These are phyloP conservation scores for Iris macrosiphon DNA, from an alignment of 106 monocot species.

Conservation along the genomic window DNA sequence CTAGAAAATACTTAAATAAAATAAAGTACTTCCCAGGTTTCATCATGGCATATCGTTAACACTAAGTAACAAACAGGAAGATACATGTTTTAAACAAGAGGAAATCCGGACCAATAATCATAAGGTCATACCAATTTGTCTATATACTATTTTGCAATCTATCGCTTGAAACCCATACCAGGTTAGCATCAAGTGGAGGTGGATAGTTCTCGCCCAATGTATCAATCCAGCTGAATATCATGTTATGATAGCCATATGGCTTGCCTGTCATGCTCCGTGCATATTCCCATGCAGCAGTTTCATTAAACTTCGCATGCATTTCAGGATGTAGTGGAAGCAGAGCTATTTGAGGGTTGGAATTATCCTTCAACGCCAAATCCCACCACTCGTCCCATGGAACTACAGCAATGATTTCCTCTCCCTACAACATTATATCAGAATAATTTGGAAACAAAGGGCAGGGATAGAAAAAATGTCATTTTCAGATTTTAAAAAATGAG, in stretches of 20 bases:
- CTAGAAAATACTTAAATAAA: too few species aligned
- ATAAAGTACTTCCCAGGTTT: too few species aligned
- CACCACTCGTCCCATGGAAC: constrained; percentile 99
- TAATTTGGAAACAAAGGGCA: not conserved
- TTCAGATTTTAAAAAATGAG: not conserved
- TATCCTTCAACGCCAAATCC: constrained; percentile 69
- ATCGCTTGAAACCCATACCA: constrained; percentile 58
- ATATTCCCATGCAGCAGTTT: constrained; percentile 89
- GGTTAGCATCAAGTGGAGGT: constrained; percentile 85
- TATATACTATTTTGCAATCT: too few species aligned
- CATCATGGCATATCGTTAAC: too few species aligned
- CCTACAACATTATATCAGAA: constrained; percentile 33
- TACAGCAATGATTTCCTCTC: constrained; percentile 86
- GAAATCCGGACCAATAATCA: too few species aligned
- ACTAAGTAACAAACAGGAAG: too few species aligned
- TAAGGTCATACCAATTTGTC: too few species aligned
- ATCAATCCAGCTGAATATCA: constrained; percentile 99
- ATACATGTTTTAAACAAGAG: too few species aligned
- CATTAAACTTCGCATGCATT: constrained; percentile 71
- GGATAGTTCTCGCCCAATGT: constrained; percentile 84
- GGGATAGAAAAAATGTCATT: not conserved
- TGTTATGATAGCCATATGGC: constrained; percentile 95
- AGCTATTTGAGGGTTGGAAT: constrained; percentile 88
- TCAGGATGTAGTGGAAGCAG: constrained; percentile 86
- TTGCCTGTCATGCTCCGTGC: constrained; percentile 83